A percentile compares a stretch with the other conserved stretches of the same genome.
phyloP scores from a whole-genome alignment of 2,329 filamentous ascomycete species.

The Neofusicoccum kwambonambiense region DNA sequence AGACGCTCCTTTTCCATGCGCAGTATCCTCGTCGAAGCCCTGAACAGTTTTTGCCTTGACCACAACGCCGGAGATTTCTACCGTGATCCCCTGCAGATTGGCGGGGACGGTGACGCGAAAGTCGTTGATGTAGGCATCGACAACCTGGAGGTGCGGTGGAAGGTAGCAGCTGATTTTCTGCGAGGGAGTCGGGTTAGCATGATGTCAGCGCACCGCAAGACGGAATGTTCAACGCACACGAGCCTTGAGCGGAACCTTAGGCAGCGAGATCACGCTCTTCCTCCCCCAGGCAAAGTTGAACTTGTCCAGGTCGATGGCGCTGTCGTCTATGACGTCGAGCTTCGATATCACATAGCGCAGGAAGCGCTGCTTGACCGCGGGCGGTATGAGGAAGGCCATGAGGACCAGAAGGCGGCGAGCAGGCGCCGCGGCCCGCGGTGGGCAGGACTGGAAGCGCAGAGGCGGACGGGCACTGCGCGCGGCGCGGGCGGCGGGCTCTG shows the following conservation, averaged over 20 bases:
- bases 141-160: constrained; percentile 68
- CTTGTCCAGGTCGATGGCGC: constrained; percentile 79
- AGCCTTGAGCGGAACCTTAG: constrained; percentile 78
- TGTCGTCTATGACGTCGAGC: constrained; percentile 83
- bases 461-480: constrained; percentile 31
- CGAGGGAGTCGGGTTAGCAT: constrained; percentile 22
- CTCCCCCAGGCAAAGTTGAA: constrained; percentile 83
- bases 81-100: constrained; percentile 80
- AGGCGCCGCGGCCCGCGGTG: constrained; percentile 19
- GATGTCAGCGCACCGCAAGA: neutral
- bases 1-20: neutral
- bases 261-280: constrained; percentile 79
- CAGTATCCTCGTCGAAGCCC: neutral
- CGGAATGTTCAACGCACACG: constrained; percentile 55
- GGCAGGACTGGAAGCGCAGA: constrained; percentile 1
- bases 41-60: constrained; percentile 48
- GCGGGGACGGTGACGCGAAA: constrained; percentile 82
- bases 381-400: constrained; percentile 72
- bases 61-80: constrained; percentile 80
- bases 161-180: constrained; percentile 78
- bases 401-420: constrained; percentile 16
- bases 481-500: constrained; percentile 29
- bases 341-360: constrained; percentile 81
- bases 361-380: constrained; percentile 80
- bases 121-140: constrained; percentile 70